Evolutionary conservation across 176 grass and related monocot genomes (phyloP), one percentile per base, ranked within the genome.

Genomic region (Cenchrus americanus): DNA sequence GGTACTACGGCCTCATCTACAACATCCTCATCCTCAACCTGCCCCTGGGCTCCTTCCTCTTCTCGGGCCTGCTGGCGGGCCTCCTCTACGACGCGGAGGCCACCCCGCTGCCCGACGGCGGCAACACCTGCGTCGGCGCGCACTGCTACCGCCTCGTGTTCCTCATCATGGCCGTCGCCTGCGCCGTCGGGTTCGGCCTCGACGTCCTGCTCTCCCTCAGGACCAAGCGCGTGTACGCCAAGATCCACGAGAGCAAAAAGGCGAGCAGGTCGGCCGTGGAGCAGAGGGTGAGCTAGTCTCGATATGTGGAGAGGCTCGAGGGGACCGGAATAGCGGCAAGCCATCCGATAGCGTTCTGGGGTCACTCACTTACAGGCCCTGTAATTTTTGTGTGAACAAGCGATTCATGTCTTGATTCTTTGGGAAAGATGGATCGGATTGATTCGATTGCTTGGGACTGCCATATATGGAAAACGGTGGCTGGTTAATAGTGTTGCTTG

Each of bases 1-100:
- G 96, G 88, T 91, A 99, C 87, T 99, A 99, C 57, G 96, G 96
- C n/a, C 89, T 99, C 77, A 89, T 99, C 66, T 99, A 99, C 93
- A 99, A 99, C 87, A 94, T 99, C 61, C 87, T 99, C 83, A 99
- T 99, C 50, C 89, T 99, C 47, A 99, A 99, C 80, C 89, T 99
- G 40, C 96, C 96, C 2, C 93, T 99, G 0, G 96, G 96, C 7
- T 99, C 96, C 37, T 96, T 99, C 83, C 91, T 99, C 84, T 99
- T 99, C 91, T 99, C 96, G 3, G 96, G 96, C 67, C 93, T 99
- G 13, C 91, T 99, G 9, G 96, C 96, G 0, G 96, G 96, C 0
- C 87, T 99, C 55, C 89, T 99, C 23, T 99, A 99, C 63, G 96
- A 99, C 48, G 83, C 96, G 1, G 85, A 99, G 78, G 96, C 96